Evolutionary conservation across 805 yeast genomes (phyloP), one percentile per base, ranked within the genome.

Genomic region (Cyberlindnera amylophila): DNA sequence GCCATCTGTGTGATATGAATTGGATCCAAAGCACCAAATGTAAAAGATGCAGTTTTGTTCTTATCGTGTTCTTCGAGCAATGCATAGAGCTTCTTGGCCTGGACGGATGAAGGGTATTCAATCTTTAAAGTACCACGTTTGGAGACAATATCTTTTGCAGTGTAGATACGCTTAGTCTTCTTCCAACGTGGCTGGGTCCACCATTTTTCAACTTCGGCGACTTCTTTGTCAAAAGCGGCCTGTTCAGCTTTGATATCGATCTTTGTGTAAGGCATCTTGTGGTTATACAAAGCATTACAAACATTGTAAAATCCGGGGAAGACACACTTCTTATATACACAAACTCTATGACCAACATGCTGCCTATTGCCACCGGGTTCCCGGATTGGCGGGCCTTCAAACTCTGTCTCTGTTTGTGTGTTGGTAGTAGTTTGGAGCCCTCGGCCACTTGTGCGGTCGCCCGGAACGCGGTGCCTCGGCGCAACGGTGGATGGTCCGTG

Each of bases 1-100:
- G 96, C 95, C 98, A 91, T 91, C 70, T 91, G 97, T 47, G 96
- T 73, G 52, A 89, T 88, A 63, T 91, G 97, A 53, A 91, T 84
- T 21, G 97, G 96, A 66, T 91, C 97, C 57, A 91, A 74, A 18
- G 97, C 97, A 64, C 97, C 98, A 62, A 88, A 90, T 27, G 97
- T 89, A 74, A 81, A 82, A 17, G 96, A 83, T 29, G 79, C 84
- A 35, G 95, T 79, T 62, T 80, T 81, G 52, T 82, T 70, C 46
- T 65, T 64, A 64, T 77, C 87, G 62, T 88, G 97, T 62, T 86
- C 81, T 50, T 70, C 68, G 46, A 91, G 73, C 34, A 86, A 66
- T 48, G 69, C 66, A 71, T 63, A 91, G 54, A 91, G 77, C 67
- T 91, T 91, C 63, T 84, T 82, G 40, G 97, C 84, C 77, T 84